Conservation (phyloP, 345 rosid genomes). For the Syzygium aromaticum region DNA sequence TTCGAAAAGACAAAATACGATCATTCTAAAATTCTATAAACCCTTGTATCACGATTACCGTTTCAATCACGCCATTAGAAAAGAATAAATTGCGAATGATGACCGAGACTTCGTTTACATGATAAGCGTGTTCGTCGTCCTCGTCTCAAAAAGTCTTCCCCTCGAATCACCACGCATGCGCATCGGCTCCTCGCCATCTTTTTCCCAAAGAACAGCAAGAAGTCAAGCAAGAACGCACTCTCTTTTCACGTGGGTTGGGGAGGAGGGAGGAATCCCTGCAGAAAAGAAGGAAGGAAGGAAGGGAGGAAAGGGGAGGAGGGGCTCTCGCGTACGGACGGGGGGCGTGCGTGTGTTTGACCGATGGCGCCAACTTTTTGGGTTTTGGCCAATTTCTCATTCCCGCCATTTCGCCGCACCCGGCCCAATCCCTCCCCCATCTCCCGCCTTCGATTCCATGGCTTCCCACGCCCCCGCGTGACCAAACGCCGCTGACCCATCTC, state of each 20-base stretch:
- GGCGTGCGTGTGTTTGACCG: neutral
- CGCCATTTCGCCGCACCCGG: neutral
- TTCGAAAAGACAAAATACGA: neutral
- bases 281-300: neutral
- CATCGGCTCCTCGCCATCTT: too few relatives aligned
- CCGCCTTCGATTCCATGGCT: neutral
- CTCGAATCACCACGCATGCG: neutral
- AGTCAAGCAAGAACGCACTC: neutral
- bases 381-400: neutral
- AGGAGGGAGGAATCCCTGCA: neutral
- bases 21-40: rapidly evolving
- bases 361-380: constrained; percentile 11
- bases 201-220: neutral
- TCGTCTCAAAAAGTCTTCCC: neutral
- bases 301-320: neutral
- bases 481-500: neutral
- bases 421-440: neutral
- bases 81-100: too few relatives aligned
- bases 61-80: too few relatives aligned
- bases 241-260: neutral
- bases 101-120: neutral
- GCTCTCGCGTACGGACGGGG: neutral
- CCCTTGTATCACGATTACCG: neutral
- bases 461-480: neutral
- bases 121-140: neutral